Evolutionary conservation across 495 filamentous ascomycete genomes (phyloP).

Genomic region (Delitschia confertaspora): DNA sequence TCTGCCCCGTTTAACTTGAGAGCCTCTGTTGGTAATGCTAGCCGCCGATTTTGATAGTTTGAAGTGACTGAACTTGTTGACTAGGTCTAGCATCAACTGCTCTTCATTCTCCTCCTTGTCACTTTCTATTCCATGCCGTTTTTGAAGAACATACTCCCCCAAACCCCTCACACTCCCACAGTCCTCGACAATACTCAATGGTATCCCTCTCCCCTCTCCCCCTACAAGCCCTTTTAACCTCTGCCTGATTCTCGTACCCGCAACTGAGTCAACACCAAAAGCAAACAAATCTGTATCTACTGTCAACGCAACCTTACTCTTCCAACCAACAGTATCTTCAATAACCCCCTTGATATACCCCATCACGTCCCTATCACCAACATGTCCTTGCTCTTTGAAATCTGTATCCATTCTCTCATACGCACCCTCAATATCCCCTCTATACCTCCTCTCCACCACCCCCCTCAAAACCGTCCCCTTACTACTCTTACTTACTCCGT

Average conservation of each 20-base stretch:
- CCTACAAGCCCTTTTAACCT: constrained; percentile 39
- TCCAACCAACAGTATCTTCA: constrained; percentile 30
- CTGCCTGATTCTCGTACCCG: constrained; percentile 43
- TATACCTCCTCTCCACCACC: constrained; percentile 37
- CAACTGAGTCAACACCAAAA: constrained; percentile 48
- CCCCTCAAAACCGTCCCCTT: constrained; percentile 46
- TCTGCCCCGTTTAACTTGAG: no score
- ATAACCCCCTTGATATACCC: constrained; percentile 28
- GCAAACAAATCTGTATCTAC: constrained; percentile 45
- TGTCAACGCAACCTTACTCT: constrained; percentile 8
- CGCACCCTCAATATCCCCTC: constrained; percentile 35
- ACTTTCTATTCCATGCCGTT: constrained; percentile 15
- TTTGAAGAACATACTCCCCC: constrained; percentile 13
- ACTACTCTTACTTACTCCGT: constrained; percentile 41
- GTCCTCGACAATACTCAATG: constrained; percentile 42
- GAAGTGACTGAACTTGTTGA: constrained; percentile 36
- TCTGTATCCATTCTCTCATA: constrained; percentile 30
- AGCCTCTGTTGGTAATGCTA: no score
- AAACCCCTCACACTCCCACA: constrained; percentile 39
- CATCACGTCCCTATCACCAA: constrained; percentile 31
- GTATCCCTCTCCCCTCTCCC: constrained; percentile 32
- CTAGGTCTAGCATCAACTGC: constrained; percentile 30
- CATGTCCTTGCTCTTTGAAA: background rate
- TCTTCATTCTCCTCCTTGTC: constrained; percentile 6
- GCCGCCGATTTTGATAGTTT: background rate